Percentiles rank a stretch among this genome's conserved stretches.
These are phyloP conservation scores for Gonium pectorale DNA, from an alignment of 139 green algal species.

Conservation along the genomic window DNA sequence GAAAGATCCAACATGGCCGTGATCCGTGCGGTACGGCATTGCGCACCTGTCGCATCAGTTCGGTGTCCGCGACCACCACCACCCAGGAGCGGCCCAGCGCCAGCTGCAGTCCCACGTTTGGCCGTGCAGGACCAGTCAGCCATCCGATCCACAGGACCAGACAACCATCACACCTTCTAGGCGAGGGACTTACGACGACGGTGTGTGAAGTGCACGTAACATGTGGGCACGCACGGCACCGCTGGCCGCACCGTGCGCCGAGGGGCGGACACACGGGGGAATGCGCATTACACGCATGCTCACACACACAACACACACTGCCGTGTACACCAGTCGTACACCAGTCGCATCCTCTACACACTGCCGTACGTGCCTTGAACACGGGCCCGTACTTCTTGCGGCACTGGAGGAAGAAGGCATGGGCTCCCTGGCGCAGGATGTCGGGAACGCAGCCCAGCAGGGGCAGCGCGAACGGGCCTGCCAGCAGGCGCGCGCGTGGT, in stretches of 20 bases:
- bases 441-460: conserved; percentile 49
- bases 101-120: too few relatives aligned
- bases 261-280: too few relatives aligned
- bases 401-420: conserved; percentile 41
- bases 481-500: too few relatives aligned
- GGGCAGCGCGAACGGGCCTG: too few relatives aligned
- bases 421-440: conserved; percentile 27
- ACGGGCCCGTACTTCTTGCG: conserved; percentile 50
- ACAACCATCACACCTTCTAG: neutral
- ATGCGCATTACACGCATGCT: too few relatives aligned
- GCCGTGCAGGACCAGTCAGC: neutral
- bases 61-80: conserved; percentile 51
- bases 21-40: too few relatives aligned
- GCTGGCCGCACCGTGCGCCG: too few relatives aligned
- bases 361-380: conserved; percentile 55
- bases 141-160: neutral
- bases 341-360: too few relatives aligned
- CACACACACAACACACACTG: too few relatives aligned
- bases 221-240: too few relatives aligned
- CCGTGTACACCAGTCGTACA: neutral
- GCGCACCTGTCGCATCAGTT: conserved; percentile 39
- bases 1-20: too few relatives aligned
- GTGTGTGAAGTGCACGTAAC: neutral
- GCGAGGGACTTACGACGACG: neutral
- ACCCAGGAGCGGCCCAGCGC: conserved; percentile 37